Base-by-base conservation (phyloP, 2,329 filamentous ascomycete species). In the Endocalyx cinctus region DNA sequence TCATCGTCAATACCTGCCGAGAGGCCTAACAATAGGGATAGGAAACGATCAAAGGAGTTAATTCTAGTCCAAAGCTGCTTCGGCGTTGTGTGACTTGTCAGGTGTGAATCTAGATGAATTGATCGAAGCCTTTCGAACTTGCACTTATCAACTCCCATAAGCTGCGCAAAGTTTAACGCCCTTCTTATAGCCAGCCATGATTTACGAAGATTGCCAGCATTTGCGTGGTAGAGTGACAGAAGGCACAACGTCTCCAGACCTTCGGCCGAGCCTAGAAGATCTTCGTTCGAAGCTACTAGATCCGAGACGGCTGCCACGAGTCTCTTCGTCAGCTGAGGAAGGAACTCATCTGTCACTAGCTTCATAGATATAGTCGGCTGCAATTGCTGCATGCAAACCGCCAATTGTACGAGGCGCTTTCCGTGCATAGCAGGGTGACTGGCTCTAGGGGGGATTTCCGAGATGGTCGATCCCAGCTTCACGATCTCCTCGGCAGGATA, bases 201-300 rank as follows among this genome's bases (percentile, higher is more conserved):
- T 27, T 70, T 69, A 15, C 72, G 66, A 3, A 76, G 55, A 27
- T 73, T 74, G 1, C 75, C 75, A 1, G 60, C 62, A 35, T 77
- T 74, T 23, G 62, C 59, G 33, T 75, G 67, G 43, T 67, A 74
- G 33, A 70, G 50, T 13, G 62, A 59, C 23, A 72, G 58, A 0
- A 79, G 50, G 15, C 68, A 47, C 0, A 79, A 53, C 31, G 68
- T 69, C 48, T 77, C 69, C 1, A 78, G 47, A 2, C 72, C 73
- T 46, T 78, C 72, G 2, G 69, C 46, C 4, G 64, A 70, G 15
- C 66, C 66, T 1, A 72, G 52, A 4, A 79, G 53, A 25, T 73
- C 67, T 27, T 77, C 70, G 23, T 74, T 67, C 4, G 62, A 63
- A 0, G 67, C 68, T 4, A 78, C 66, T 5, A 65, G 51, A 5